Evolutionary conservation across 108 stramenopile genomes (phyloP), one percentile per base, ranked within the genome.

Genomic region (Epipyxis sp.): DNA sequence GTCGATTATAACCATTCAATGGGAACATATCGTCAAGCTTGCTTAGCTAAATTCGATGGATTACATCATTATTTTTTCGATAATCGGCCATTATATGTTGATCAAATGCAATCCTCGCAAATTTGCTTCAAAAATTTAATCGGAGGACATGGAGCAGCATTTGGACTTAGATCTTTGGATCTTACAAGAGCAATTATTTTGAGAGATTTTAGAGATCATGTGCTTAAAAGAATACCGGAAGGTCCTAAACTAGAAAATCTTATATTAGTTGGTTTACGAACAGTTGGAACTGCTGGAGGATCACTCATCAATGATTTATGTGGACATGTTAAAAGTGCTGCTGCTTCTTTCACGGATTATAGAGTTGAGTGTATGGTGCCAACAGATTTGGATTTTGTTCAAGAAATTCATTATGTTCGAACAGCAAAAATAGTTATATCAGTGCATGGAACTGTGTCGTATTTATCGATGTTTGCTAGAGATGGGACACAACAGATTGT

Each of bases 221-320:
- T 65, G 3, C 6, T 65, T 3, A 32, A 37, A 32, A 16, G 61
- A 3, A 13, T 65, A 10, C 10, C 27, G 35, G 25, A 25, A 13
- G 20, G 20, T 20, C 46, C 46, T 6, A 16, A 16, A 13, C 61
- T 32, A 65, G 61, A 65, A 65, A 25, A 65, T 65, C 25, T 65
- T 13, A 65, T 65, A 3, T 65, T 65, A 65, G 61, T 65, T 29
- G 61, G 61, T 37, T 25, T 65, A 37, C 27, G 61, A 65, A 65
- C 61, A 13, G 61, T 65, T 25, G 61, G 61, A 32, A 32, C 61
- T 29, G 61, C 61, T 65, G 61, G 61, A 35, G 61, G 61, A 32
- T 65, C 61, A 10, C 20, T 65, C 35, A 65, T 65, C 61, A 65
- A 65, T 65, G 61, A 65, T 65, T 6, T 65, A 16, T 65, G 61